A percentile compares a stretch with the other conserved stretches of the same genome.
Conservation (phyloP, 2,329 filamentous ascomycete species). For the Alternaria conjuncta region DNA sequence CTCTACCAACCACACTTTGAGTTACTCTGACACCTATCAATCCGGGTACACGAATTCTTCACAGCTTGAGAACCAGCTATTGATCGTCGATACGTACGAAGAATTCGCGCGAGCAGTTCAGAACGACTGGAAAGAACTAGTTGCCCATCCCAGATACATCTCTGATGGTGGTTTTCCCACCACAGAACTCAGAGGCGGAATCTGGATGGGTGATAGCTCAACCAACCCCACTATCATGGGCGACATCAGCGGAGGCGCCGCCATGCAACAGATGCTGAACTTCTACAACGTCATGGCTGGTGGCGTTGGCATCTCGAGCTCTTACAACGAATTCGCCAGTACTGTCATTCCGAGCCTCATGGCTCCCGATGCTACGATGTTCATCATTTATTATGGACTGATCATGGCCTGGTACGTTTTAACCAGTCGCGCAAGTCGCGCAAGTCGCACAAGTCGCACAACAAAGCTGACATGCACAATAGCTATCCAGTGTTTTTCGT, state of each 20-base stretch:
- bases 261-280: constrained; percentile 19
- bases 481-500: constrained; percentile 83
- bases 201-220: constrained; percentile 27
- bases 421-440: constrained; percentile 65
- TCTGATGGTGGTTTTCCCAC: neutral
- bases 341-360: constrained; percentile 9
- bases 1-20: constrained; percentile 38
- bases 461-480: constrained; percentile 76
- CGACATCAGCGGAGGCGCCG: constrained; percentile 51
- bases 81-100: constrained; percentile 66
- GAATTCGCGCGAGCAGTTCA: constrained; percentile 63
- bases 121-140: constrained; percentile 69
- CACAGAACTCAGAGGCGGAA: constrained; percentile 50
- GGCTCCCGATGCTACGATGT: constrained; percentile 57
- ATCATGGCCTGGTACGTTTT: constrained; percentile 69
- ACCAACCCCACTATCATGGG: constrained; percentile 22
- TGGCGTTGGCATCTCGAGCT: constrained; percentile 26
- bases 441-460: constrained; percentile 44
- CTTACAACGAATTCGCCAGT: constrained; percentile 14
- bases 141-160: neutral
- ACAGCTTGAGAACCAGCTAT: constrained; percentile 39
- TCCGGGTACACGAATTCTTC: constrained; percentile 26
- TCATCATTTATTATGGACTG: constrained; percentile 70
- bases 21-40: neutral
- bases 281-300: constrained; percentile 23